phyloP scores from a whole-genome alignment of 192 early-diverging fungal genomes.

The Coemansia sp. region DNA sequence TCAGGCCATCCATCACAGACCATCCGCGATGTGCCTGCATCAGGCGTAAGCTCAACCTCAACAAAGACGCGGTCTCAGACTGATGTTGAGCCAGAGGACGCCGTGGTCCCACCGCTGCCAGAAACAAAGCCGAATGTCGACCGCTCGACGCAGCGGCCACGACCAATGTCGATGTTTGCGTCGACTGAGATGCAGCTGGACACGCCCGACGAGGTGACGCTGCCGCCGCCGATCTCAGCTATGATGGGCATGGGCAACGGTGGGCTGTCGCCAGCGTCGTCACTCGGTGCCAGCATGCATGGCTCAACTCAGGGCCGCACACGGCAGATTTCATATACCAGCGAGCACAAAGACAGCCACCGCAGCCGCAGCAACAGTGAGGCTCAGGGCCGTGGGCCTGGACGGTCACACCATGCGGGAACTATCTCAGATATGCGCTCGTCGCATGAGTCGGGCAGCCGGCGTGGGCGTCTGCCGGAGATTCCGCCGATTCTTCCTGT shows the following conservation, averaged over 20 bases:
- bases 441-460: constrained; percentile 14
- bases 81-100: constrained; percentile 22
- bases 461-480: constrained; percentile 44
- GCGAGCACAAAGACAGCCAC: constrained; percentile 16
- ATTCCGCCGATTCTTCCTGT: constrained; percentile 47
- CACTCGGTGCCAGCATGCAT: constrained; percentile 29
- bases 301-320: constrained; percentile 3
- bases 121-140: constrained; percentile 5
- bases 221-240: constrained; percentile 44
- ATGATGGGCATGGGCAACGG: constrained; percentile 36
- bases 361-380: constrained; percentile 47
- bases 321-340: constrained; percentile 27
- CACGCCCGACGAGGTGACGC: constrained; percentile 15
- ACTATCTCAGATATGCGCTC: background rate
- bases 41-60: constrained; percentile 23
- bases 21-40: constrained; percentile 6
- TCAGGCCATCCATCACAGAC: constrained; percentile 19
- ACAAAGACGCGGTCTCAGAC: constrained; percentile 34
- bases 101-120: constrained; percentile 14
- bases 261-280: constrained; percentile 50
- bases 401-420: constrained; percentile 4
- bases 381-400: constrained; percentile 20
- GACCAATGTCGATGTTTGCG: constrained; percentile 55
- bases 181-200: constrained; percentile 52
- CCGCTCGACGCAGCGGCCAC: constrained; percentile 31